Base-by-base conservation (phyloP, 2,329 filamentous ascomycete genomes). In the Dichotomopilus funicola region DNA sequence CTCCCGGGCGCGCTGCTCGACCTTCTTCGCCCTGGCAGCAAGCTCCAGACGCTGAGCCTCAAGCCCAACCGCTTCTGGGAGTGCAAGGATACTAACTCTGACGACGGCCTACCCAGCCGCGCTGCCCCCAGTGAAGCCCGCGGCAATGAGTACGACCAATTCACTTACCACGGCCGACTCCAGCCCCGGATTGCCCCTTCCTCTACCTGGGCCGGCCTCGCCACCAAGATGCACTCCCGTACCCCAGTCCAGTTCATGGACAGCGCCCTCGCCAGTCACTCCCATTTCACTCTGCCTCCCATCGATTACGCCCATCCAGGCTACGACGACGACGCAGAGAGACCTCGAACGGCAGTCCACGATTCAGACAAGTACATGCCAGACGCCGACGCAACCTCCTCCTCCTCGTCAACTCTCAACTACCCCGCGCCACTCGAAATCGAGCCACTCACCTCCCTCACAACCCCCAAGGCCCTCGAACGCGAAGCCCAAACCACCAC, bases 1-100 rank as follows among this genome's bases (percentile, higher is more conserved):
- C 73, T 90, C 1, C 87, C 87, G 0, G 78, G 74, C 53, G 85
- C 88, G 64, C 70, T 89, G 0, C 72, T 88, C 1, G 68, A 78
- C 31, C 72, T 88, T 2, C 67, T 87, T 19, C 68, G 71, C 36
- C 64, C 68, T 8, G 65, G 69, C 0, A 68, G 72, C 46, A 75
- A 73, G 19, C 71, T 87, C n/a, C 66, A 68, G 10, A 73, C 74
- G 4, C 68, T 88, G n/a, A 73, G 72, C 33, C 62, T 85, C 2
- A 77, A 82, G 54, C 85, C 85, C 0, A 89, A 89, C 63, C 81
- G 81, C 0, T 84, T 87, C 57, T 72, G 78, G 57, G n/a, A 37
- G 6, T 45, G 54, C 34, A 11, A 42, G 11, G 45, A 27, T 27
- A 27, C 19, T 3, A 3, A 27, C 2, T 27, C 19, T 27, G 3